Evolutionary conservation across 768 basidiomycete genomes (phyloP), one percentile per base, ranked within the genome.

Genomic region (Lentinula boryana): DNA sequence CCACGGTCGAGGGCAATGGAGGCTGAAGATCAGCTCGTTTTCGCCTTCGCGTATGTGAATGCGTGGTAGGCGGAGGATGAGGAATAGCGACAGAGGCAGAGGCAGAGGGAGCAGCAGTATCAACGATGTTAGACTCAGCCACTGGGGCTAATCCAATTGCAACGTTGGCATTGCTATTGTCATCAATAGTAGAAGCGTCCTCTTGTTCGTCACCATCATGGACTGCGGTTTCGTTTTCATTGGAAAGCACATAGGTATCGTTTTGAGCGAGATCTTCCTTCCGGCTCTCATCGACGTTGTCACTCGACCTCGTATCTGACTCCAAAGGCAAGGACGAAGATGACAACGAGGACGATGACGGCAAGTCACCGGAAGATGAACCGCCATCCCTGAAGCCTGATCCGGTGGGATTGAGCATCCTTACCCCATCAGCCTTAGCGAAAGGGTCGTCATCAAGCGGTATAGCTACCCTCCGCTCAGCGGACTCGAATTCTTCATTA

Each of bases 391-490:
- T 27, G 23, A 9, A 5, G 16, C 21, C 36, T 8, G 13, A 7
- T 21, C 21, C 53, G 36, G 32, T 16, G 36, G 72, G 68, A 53
- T 70, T 73, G 40, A 83, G 36, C 74, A 87, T 68, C 66, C 68
- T 80, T 7, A 86, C 84, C 16, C 82, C 84, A 43, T 80, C 78
- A 0, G 68, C 71, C 65, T 79, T 80, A 9, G 84, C 85, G 69
- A 87, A 86, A 3, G 85, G 80, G 67, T 83, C 82, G 54, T 78
- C 79, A 48, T 79, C 77, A 43, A 79, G 68, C 31, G 76, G 73
- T 5, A 81, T 68, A 7, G 76, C 77, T 27, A 72, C 71, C 56
- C 51, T 33, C 7, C 35, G 21, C 15, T 41, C 44, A 12, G 23
- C 32, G 10, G 10, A 48, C 31, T 44, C 52, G 35, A 50, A 43